Conservation (phyloP, 1,284 basidiomycete species). For the Meira nashicola region DNA sequence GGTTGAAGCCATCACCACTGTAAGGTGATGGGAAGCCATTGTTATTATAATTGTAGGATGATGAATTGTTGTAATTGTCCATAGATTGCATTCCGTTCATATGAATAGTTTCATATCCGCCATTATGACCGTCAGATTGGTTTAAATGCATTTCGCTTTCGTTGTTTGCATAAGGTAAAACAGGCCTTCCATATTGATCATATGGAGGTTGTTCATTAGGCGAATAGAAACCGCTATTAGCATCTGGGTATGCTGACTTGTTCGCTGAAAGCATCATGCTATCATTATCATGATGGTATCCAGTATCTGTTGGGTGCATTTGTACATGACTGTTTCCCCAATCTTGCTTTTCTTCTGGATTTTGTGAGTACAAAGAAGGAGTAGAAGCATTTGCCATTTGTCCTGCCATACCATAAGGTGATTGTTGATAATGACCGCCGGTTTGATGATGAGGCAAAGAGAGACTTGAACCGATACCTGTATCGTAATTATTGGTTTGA, state of each 20-base stretch:
- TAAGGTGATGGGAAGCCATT: background rate
- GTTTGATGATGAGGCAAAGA: no score
- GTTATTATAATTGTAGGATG: slow-evolving; percentile 6
- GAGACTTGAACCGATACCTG: no score
- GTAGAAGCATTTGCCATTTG: background rate
- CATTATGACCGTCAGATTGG: slow-evolving; percentile 4
- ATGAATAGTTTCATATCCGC: slow-evolving; percentile 14
- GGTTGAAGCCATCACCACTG: slow-evolving; percentile 1
- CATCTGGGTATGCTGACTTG: background rate
- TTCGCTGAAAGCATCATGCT: slow-evolving; percentile 2
- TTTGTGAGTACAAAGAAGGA: slow-evolving; percentile 1
- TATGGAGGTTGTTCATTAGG: background rate
- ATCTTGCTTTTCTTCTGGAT: background rate
- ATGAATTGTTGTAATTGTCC: background rate
- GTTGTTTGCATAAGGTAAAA: background rate
- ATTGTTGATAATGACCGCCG: no score
- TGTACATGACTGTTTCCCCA: background rate
- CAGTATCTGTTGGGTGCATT: background rate
- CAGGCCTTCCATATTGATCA: background rate
- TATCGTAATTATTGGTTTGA: no score
- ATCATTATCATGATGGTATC: background rate
- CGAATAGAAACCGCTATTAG: background rate
- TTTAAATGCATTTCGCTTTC: background rate
- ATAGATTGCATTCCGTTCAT: slow-evolving; percentile 3
- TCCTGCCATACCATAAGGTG: no score